Conservation (phyloP, 2,329 filamentous ascomycete genomes). For the Elsinoe fawcettii region DNA sequence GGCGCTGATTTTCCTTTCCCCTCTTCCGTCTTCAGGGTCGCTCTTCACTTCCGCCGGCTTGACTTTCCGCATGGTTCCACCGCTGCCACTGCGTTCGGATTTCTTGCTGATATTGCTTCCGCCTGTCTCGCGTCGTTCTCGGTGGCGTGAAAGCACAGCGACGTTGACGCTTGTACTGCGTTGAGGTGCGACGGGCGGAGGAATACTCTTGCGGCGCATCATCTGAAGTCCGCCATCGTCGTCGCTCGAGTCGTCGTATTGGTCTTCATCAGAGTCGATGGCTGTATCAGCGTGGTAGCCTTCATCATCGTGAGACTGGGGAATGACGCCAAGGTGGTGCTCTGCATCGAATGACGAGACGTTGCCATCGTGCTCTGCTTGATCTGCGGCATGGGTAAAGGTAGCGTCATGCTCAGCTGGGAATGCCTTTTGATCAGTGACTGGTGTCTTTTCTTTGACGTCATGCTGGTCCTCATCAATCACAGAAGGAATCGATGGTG, state of each 20-base stretch:
- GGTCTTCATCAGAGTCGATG: slow-evolving; percentile 12
- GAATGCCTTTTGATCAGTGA: background rate
- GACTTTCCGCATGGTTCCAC: slow-evolving; percentile 44
- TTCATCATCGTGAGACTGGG: slow-evolving; percentile 8
- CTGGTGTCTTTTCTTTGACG: background rate
- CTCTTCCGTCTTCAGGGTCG: slow-evolving; percentile 10
- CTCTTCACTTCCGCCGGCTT: background rate
- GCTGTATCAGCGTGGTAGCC: slow-evolving; percentile 11
- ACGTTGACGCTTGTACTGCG: slow-evolving; percentile 32
- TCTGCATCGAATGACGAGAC: background rate
- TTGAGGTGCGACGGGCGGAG: slow-evolving; percentile 18
- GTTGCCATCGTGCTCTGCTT: background rate
- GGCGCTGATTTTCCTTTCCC: slow-evolving; percentile 5
- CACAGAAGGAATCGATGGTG: slow-evolving; percentile 45
- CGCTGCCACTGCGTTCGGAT: slow-evolving; percentile 41
- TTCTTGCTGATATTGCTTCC: slow-evolving; percentile 30
- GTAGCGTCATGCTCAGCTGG: background rate
- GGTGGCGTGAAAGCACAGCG: slow-evolving; percentile 30
- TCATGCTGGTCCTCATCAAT: slow-evolving; percentile 17
- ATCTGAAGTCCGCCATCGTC: slow-evolving; percentile 30
- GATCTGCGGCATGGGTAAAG: background rate
- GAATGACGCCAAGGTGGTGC: background rate
- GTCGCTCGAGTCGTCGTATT: slow-evolving; percentile 7
- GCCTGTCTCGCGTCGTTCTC: slow-evolving; percentile 26
- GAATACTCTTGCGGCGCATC: slow-evolving; percentile 22